Evolutionary conservation across 768 basidiomycete genomes (phyloP), one percentile per base, ranked within the genome.

Genomic region (Trametes villosa): DNA sequence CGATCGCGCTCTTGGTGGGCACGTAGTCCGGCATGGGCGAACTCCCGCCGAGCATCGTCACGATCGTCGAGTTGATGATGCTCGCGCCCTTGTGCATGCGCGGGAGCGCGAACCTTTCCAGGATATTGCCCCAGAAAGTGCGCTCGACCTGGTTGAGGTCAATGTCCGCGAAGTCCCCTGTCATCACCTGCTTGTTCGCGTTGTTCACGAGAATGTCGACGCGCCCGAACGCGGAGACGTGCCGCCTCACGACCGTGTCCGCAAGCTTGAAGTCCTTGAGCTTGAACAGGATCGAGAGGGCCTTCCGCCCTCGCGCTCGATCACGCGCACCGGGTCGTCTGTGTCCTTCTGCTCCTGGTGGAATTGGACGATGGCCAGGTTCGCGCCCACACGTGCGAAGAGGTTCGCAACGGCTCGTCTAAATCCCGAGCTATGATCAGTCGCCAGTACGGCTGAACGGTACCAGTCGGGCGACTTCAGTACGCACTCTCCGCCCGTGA

Each of bases 201-300:
- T 86, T 86, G 71, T 86, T 86, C 55, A 88, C 83, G 47, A 86
- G 75, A 46, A 87, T 77, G 67, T 87, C 81, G 27, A 86, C 68
- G 54, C 74, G 73, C 20, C 77, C 76, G 60, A 78, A 84, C 46
- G 68, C 74, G 31, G 74, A 60, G 57, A 85, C 64, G 67, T 86
- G 85, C 48, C 75, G 70, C 9, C 81, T 75, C 57, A 87, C 72
- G 56, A 83, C 70, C n/a, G 52, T 31, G 2, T 66, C 49, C 8
- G 56, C 42, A 2, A 73, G 68, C 65, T 84, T 75, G 68, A 80
- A 77, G 29, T 77, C 73, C 67, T 77, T 78, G 24, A 88, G 72
- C 68, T 86, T 81, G 24, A 71, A 70, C 22, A 64, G 70, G 69
- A 73, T 75, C 63, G 72, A 70, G 56, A 77, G 70, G 38, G 74